Conservation (phyloP, 75 land plant genomes). For the Larix kaempferi region DNA sequence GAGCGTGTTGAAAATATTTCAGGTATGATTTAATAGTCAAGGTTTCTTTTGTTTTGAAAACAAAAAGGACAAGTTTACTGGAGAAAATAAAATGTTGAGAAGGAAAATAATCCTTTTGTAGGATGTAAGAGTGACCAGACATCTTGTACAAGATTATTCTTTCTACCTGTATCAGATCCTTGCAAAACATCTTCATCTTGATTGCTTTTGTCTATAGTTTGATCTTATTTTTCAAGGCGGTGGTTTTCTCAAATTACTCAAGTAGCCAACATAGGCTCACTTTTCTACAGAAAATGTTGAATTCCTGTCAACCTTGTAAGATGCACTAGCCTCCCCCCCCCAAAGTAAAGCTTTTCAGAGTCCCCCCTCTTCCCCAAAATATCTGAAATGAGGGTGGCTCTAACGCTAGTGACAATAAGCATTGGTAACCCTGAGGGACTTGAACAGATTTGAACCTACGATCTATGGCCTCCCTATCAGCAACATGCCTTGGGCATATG, state of each 20-base stretch:
- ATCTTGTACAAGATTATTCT: neutral
- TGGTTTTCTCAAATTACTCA: neutral
- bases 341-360: too few relatives aligned
- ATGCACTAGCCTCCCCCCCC: too few relatives aligned
- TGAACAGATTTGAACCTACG: too few relatives aligned
- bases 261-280: neutral
- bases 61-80: neutral
- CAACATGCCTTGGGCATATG: too few relatives aligned
- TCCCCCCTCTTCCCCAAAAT: too few relatives aligned
- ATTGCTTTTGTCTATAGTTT: neutral
- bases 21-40: slow-evolving; percentile 39
- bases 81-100: neutral
- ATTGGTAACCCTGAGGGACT: too few relatives aligned
- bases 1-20: slow-evolving; percentile 65
- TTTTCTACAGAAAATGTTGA: too few relatives aligned
- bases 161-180: neutral
- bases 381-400: too few relatives aligned
- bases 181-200: neutral
- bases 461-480: too few relatives aligned
- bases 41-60: neutral
- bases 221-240: neutral
- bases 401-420: too few relatives aligned
- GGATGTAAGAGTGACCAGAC: neutral
- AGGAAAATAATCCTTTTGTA: neutral
- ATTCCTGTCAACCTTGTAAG: too few relatives aligned